Percentiles rank a stretch among this genome's conserved stretches.
Evolutionary conservation across 352 stramenopile genomes (phyloP).

Genomic region (Phytophthora pini): DNA sequence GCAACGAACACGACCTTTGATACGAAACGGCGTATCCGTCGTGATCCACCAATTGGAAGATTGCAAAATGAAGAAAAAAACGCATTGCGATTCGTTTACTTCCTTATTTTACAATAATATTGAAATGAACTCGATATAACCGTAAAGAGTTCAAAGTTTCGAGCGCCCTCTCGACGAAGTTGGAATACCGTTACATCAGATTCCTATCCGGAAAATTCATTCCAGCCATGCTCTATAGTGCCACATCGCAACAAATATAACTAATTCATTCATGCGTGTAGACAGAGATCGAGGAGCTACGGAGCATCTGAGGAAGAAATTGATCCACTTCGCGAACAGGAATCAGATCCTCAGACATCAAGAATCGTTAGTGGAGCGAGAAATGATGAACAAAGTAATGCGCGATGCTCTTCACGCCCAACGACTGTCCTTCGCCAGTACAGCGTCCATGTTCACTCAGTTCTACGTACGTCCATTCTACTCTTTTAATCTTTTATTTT

Average conservation of each 20-base stretch:
- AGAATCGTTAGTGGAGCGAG: conserved; percentile 7
- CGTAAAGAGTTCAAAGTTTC: background rate
- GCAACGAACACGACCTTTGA: background rate
- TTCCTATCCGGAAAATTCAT: background rate
- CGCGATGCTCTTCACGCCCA: conserved; percentile 19
- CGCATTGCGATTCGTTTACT: background rate
- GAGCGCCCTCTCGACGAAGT: background rate
- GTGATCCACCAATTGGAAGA: no score
- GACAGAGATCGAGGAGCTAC: conserved; percentile 21
- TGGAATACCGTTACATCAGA: background rate
- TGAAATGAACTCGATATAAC: background rate
- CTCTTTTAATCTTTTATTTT: background rate
- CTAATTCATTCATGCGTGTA: background rate
- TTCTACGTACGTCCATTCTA: conserved; percentile 25
- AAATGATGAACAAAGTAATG: conserved; percentile 18
- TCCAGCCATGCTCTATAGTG: no score
- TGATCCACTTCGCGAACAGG: background rate
- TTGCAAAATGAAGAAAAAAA: no score
- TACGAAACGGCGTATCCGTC: no score
- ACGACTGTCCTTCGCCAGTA: conserved; percentile 21
- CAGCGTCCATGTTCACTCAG: conserved; percentile 25
- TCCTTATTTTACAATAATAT: conserved; percentile 2
- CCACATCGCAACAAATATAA: no score
- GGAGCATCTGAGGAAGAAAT: conserved; percentile 17
- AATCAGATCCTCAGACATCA: conserved; percentile 1